Evolutionary conservation across 371 early-diverging fungal genomes (phyloP), one percentile per base, ranked within the genome.

Genomic region (Synchytrium microbalum): DNA sequence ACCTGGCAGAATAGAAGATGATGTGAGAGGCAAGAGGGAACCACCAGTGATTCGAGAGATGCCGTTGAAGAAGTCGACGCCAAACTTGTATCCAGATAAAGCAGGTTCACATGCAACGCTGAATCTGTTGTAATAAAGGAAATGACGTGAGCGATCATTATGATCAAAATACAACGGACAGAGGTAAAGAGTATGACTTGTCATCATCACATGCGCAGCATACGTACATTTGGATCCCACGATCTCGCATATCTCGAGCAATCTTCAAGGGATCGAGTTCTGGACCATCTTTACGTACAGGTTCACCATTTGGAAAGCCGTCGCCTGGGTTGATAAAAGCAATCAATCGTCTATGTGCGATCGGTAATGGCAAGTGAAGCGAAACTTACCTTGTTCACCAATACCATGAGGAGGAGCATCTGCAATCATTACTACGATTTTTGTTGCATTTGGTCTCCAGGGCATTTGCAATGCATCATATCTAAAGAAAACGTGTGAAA

Each of bases 231-330:
- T 13, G 3, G 16, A 62, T 30, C 3, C 63, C 63, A 19, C n/a
- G 27, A 2, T 5, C 59, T 3, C 3, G 26, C 61, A 64, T 23
- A 25, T 31, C 2, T n/a, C 57, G 65, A 13, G 55, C 60, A 26
- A 63, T 8, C 16, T 5, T 24, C 32, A 65, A 28, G 19, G 66
- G 66, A 29, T 65, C 66, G 30, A n/a, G n/a, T n/a, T n/a, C n/a
- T n/a, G n/a, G n/a, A n/a, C n/a, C n/a, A n/a, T n/a, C n/a, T n/a
- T 3, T 2, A 5, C 54, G 25, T 31, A 32, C 58, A 8, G 66
- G 66, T 32, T 64, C 63, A n/a, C 66, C 66, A 24, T 65, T 66
- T 5, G 66, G 66, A 55, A 65, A 65, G 23, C 66, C 66, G 46
- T 65, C 66, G 54, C 54, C 54, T 23, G 10, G n/a, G n/a, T n/a